A percentile compares a stretch with the other conserved stretches of the same genome.
phyloP scores from a whole-genome alignment of 2,329 filamentous ascomycete species.

The Elsinoe ampelina region DNA sequence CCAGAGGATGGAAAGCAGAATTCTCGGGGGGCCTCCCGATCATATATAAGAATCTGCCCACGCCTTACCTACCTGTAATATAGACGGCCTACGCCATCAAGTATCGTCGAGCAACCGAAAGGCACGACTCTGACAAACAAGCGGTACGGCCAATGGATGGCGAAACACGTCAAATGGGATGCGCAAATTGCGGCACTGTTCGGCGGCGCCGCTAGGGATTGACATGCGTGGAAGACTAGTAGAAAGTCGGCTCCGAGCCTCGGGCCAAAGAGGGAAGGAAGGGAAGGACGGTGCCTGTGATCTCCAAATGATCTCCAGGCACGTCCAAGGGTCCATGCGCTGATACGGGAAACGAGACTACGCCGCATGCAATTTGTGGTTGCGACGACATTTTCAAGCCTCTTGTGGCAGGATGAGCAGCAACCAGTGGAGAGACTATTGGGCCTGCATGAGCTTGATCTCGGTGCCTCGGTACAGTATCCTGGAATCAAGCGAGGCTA shows the following conservation, averaged over 20 bases:
- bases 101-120: neutral
- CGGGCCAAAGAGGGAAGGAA: conserved; percentile 3
- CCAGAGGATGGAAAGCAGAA: neutral
- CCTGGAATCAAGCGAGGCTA: neutral
- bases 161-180: neutral
- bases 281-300: neutral
- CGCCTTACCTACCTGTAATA: neutral
- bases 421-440: neutral
- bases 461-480: neutral
- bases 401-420: neutral
- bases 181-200: conserved; percentile 4
- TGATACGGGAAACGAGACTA: neutral
- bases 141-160: conserved; percentile 4
- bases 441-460: neutral
- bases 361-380: neutral
- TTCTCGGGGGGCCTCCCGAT: neutral
- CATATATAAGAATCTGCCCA: neutral
- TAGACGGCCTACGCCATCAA: neutral
- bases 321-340: conserved; percentile 6
- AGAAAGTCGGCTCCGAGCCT: conserved; percentile 8
- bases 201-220: conserved; percentile 1
- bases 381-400: conserved; percentile 1
- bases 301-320: conserved; percentile 12
- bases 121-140: neutral
- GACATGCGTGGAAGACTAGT: neutral